These are phyloP conservation scores for Adansonia digitata DNA, from an alignment of 345 rosid species.

Conservation along the genomic window DNA sequence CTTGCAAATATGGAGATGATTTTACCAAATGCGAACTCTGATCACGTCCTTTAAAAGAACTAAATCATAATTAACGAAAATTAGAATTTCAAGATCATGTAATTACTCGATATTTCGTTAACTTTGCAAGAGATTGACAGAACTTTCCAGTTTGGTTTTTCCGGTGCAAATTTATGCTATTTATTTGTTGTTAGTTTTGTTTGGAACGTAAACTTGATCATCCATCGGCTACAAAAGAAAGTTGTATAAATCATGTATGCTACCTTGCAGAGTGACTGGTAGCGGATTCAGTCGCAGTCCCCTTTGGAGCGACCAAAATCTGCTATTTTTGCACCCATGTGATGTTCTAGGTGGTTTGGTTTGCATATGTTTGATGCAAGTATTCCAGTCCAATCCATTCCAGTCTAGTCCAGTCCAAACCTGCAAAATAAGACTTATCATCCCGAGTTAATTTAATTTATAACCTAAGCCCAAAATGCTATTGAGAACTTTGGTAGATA, in stretches of 20 bases:
- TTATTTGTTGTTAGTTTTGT: neutral
- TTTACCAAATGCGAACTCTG: neutral
- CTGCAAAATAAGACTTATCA: neutral
- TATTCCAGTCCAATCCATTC: too few relatives aligned
- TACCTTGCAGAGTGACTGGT: neutral
- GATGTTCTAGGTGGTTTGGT: too few relatives aligned
- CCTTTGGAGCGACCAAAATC: constrained; percentile 4
- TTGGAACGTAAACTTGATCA: neutral
- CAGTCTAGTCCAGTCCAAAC: too few relatives aligned
- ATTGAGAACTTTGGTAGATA: neutral
- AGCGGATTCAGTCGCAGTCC: neutral
- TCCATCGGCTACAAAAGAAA: too few relatives aligned
- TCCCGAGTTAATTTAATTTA: neutral
- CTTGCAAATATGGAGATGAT: neutral
- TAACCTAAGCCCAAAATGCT: neutral
- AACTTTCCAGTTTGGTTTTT: neutral
- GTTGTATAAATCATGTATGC: neutral
- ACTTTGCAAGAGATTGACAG: neutral
- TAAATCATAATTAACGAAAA: neutral
- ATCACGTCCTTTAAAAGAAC: neutral
- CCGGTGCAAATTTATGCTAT: neutral
- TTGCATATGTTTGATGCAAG: too few relatives aligned
- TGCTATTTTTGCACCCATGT: too few relatives aligned
- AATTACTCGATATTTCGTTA: neutral
- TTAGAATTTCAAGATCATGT: neutral